Evolutionary conservation across 78 protist genomes (phyloP), one percentile per base, ranked within the genome.

Genomic region (Chrysochromulina tobinii): DNA sequence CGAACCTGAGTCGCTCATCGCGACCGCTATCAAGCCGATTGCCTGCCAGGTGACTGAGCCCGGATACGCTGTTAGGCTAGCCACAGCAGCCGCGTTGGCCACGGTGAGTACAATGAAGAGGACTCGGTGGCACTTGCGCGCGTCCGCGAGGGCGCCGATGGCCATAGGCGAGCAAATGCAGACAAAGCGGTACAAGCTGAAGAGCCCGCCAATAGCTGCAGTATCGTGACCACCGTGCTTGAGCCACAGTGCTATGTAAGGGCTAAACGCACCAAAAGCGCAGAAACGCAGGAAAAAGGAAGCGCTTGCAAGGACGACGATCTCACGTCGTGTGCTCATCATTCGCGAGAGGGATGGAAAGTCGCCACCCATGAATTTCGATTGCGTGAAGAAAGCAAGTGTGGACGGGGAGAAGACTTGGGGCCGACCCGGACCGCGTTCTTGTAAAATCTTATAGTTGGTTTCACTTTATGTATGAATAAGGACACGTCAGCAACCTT

Each of bases 181-280:
- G n/a, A 69, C 79, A 9, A 12, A 3, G 7, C 12, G 1, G 27
- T 4, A 7, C 25, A 69, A 3, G 14, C 53, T 51, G 79, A 27
- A 27, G 54, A 69, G 79, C 18, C 21, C 14, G 54, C 58, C 54
- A 3, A 54, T 54, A 21, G 12, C 83, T 54, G 6, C 25, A 25
- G 57, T 38, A 57, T 11, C 57, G 57, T 18, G 21, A 3, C 83
- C 83, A 57, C 50, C 50, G 27, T 5, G 25, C 58, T 75, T 57
- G 83, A 75, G 83, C 83, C 83, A 75, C 58, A 75, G 83, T 54
- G 7, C 38, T 1, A 50, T 3, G 83, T 75, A 75, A n/a, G 83
- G 83, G 27, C 1, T 4, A 18, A 50, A 75, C 27, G 83, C 83
- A 0, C 58, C 83, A 7, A 75, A 57, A 14, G 23, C 57, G 25